A percentile compares a stretch with the other conserved stretches of the same genome.
Evolutionary conservation across 2,329 filamentous ascomycete species (phyloP).

Genomic region (Colletotrichum acutatum): DNA sequence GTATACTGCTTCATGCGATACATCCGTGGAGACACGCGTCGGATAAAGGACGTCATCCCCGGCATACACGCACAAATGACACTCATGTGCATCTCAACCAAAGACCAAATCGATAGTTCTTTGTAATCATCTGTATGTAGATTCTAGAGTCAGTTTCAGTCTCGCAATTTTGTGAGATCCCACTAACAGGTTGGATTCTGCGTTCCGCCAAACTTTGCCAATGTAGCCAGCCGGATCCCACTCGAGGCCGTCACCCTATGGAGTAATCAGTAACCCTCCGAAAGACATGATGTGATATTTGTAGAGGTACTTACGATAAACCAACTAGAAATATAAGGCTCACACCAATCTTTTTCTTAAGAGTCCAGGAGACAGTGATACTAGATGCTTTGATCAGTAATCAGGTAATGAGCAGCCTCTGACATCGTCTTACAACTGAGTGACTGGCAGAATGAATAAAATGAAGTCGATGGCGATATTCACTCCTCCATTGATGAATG

Average conservation of each 20-base stretch:
- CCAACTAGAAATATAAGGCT: slow-evolving; percentile 26
- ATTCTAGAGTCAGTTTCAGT: background rate
- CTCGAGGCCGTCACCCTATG: slow-evolving; percentile 14
- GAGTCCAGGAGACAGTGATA: slow-evolving; percentile 18
- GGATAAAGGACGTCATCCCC: slow-evolving; percentile 18
- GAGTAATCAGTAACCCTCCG: background rate
- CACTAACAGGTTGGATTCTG: slow-evolving; percentile 21
- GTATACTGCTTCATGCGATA: background rate
- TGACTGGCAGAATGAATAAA: slow-evolving; percentile 21
- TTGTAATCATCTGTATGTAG: slow-evolving; percentile 9
- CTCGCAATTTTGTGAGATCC: too few species aligned
- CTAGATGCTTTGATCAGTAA: background rate
- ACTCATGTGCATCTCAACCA: slow-evolving; percentile 25
- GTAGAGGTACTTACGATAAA: background rate
- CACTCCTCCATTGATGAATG: slow-evolving; percentile 5
- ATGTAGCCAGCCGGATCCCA: slow-evolving; percentile 17
- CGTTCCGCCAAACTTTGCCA: background rate
- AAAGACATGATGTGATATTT: accelerated
- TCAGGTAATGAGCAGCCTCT: too few species aligned
- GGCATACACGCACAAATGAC: slow-evolving; percentile 34
- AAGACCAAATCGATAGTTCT: slow-evolving; percentile 12
- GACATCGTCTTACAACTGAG: slow-evolving; percentile 16
- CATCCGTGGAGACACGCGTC: slow-evolving; percentile 5
- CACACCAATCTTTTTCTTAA: slow-evolving; percentile 9
- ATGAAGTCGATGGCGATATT: slow-evolving; percentile 17